A percentile compares a stretch with the other conserved stretches of the same genome.
These are phyloP conservation scores for Leccinum subatratum DNA, from an alignment of 1,284 basidiomycete genomes.

Conservation along the genomic window DNA sequence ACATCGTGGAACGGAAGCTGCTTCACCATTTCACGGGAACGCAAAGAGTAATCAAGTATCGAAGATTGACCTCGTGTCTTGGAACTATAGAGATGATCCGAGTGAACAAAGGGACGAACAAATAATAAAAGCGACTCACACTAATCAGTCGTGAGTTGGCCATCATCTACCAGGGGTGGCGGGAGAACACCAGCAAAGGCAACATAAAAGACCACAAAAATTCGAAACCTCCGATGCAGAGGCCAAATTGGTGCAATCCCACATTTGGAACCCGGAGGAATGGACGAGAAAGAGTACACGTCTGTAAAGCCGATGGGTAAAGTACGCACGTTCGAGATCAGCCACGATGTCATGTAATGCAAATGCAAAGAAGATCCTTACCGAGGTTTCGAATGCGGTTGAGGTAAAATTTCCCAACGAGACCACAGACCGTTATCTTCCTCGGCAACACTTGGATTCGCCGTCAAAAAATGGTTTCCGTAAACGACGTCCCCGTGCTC, in stretches of 20 bases:
- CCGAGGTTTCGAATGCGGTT: conserved; percentile 19
- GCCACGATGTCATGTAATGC: not conserved
- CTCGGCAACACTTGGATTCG: conserved; percentile 30
- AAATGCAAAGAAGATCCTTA: conserved; percentile 11
- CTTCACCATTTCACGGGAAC: conserved; percentile 51
- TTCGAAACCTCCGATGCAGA: conserved; percentile 41
- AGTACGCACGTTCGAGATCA: conserved; percentile 10
- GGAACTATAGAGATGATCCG: conserved; percentile 20
- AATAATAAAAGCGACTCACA: conserved; percentile 41
- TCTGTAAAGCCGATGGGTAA: conserved; percentile 27
- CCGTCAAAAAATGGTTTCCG: conserved; percentile 18
- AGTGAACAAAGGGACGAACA: not conserved
- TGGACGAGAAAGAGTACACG: conserved; percentile 61
- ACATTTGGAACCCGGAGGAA: conserved; percentile 56
- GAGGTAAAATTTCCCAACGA: conserved; percentile 27
- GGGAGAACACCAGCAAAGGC: conserved; percentile 47
- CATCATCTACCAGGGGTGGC: conserved; percentile 27
- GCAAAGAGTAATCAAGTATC: conserved; percentile 59
- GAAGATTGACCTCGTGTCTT: conserved; percentile 29
- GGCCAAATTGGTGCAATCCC: conserved; percentile 61
- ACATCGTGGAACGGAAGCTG: conserved; percentile 42
- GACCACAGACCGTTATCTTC: conserved; percentile 30
- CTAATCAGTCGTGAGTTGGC: conserved; percentile 43
- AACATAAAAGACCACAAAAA: conserved; percentile 30
- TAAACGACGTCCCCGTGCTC: conserved; percentile 26